Base-by-base conservation (phyloP, 2,329 filamentous ascomycete species). In the Colletotrichum sp. region DNA sequence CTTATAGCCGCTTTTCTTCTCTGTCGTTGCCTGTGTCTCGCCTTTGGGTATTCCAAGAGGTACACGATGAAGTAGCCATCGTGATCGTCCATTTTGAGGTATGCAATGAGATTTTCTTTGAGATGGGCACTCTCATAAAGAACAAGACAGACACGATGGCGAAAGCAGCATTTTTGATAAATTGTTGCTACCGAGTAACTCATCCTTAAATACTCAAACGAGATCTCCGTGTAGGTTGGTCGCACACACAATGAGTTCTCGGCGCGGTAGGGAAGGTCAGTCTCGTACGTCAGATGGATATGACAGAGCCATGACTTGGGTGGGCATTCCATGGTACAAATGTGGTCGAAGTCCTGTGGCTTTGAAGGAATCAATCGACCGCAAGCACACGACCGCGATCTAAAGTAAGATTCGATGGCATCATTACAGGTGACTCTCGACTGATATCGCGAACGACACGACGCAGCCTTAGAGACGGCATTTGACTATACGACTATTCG, bases 121-220 rank as follows among this genome's bases (percentile, higher is more conserved):
- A 16, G 36, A 8, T 18, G 3, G 36, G 36, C 16, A 18, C 9
- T 39, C 15, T 39, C 12, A 18, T 10, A 16, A 18, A 15, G 8
- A 39, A 39, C 36, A 39, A 39, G 13, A 13, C 34, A 39, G 13
- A 13, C 32, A 15, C 6, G 2, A 34, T 34, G 32, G 13, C 13
- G 32, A 6, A 32, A 13, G 32, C 32, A 7, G 13, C 13, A 36
- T 36, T 16, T 16, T 7, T 18, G 8, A 43, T 43, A 5, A 43
- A 18, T 6, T 43, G 18, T 43, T 1, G 1, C 1, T 9, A 9
- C 16, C 1, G 39, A 9, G 1, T n/a, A 43, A 43, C 2, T 10
- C 39, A 48, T n/a, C 39, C 3, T 48, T 48, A 7, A 48, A 48
- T 48, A 22, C 18, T 8, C 4, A 43, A 4, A 48, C 18, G 9